phyloP scores from a whole-genome alignment of 1,284 basidiomycete species.

The Moesziomyces aphidis region DNA sequence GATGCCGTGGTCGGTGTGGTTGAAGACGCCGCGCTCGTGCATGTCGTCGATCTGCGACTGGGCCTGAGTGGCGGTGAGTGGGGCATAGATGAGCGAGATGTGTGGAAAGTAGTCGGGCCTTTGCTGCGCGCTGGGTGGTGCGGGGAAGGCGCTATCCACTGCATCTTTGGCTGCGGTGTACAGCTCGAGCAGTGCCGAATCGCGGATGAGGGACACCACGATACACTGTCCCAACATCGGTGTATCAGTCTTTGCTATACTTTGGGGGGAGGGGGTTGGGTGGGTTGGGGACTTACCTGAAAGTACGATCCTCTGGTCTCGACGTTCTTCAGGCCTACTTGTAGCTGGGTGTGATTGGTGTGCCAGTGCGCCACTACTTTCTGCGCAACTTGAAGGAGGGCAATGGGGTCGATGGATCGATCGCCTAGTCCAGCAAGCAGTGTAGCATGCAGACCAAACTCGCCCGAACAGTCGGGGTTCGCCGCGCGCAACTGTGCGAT shows the following conservation, averaged over 20 bases:
- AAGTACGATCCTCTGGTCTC: background rate
- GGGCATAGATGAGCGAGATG: slow-evolving; percentile 44
- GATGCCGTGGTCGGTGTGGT: background rate
- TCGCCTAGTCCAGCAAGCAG: slow-evolving; percentile 29
- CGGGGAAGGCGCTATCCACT: slow-evolving; percentile 10
- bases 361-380: slow-evolving; percentile 8
- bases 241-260: no score
- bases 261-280: no score
- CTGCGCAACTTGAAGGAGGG: background rate
- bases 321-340: background rate
- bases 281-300: background rate
- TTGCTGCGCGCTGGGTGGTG: slow-evolving; percentile 6
- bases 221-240: background rate
- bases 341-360: background rate
- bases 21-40: slow-evolving; percentile 3
- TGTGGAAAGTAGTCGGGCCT: slow-evolving; percentile 34
- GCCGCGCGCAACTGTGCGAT: background rate
- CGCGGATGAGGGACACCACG: background rate
- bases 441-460: slow-evolving; percentile 32
- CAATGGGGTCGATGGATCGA: background rate
- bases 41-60: slow-evolving; percentile 17
- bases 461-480: slow-evolving; percentile 7
- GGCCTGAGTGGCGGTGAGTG: slow-evolving; percentile 17
- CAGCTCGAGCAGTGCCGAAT: background rate
- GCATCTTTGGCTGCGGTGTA: slow-evolving; percentile 8